Evolutionary conservation across 805 yeast species (phyloP).

Genomic region (Saccharomycopsis synnaedendra): DNA sequence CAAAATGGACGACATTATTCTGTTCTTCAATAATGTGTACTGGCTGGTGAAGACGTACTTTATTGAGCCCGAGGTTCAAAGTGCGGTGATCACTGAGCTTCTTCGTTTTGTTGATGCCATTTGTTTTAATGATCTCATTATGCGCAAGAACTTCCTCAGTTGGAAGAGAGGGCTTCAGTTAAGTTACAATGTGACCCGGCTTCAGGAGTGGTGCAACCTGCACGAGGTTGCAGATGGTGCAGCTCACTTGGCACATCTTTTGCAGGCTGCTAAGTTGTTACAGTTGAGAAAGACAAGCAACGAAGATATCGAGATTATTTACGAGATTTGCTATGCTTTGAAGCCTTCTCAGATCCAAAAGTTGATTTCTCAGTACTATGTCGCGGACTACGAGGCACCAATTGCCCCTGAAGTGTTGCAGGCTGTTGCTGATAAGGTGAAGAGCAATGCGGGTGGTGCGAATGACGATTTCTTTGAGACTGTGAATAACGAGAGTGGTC

Average conservation of each 20-base stretch:
- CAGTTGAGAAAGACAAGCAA: conserved; percentile 84
- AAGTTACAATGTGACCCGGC: conserved; percentile 89
- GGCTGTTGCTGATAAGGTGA: conserved; percentile 71
- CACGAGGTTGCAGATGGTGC: conserved; percentile 86
- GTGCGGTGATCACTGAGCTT: conserved; percentile 74
- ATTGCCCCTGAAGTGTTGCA: conserved; percentile 71
- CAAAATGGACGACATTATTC: conserved; percentile 90
- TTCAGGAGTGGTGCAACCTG: conserved; percentile 97
- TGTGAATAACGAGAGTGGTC: conserved; percentile 50
- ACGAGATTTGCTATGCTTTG: conserved; percentile 89
- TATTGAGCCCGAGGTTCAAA: conserved; percentile 74
- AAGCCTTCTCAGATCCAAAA: conserved; percentile 95
- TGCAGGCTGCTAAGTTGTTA: conserved; percentile 86
- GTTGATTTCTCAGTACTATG: conserved; percentile 75
- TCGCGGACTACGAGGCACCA: conserved; percentile 92
- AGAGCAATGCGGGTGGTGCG: conserved; percentile 32
- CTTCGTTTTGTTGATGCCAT: conserved; percentile 81
- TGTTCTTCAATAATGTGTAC: conserved; percentile 79
- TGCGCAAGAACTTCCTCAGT: conserved; percentile 87
- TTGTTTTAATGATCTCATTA: conserved; percentile 89
- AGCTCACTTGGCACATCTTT: conserved; percentile 69
- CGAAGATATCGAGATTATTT: conserved; percentile 83
- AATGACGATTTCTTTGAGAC: conserved; percentile 56
- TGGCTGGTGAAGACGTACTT: conserved; percentile 90
- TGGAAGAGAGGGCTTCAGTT: conserved; percentile 98